Evolutionary conservation across 768 basidiomycete genomes (phyloP).

Genomic region (Lactarius tabidus): DNA sequence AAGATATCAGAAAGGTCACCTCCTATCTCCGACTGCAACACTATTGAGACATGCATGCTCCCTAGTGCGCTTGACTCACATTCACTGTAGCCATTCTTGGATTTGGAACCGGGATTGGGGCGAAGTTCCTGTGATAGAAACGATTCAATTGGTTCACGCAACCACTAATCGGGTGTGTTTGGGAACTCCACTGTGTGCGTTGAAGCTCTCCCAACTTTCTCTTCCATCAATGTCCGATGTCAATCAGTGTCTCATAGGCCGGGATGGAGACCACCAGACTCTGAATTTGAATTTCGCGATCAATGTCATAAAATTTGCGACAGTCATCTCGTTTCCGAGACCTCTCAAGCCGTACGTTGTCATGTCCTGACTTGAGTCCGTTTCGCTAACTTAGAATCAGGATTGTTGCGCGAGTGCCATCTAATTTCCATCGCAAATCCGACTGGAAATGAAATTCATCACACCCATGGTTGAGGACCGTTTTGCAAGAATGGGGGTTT

Average conservation of each 20-base stretch:
- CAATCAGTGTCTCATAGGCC: background rate
- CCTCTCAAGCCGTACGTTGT: background rate
- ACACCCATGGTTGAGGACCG: constrained; percentile 9
- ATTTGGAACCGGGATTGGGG: background rate
- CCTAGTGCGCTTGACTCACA: background rate
- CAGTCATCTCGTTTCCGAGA: background rate
- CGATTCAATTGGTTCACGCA: background rate
- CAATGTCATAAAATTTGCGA: background rate
- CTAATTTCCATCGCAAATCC: constrained; percentile 1
- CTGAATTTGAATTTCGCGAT: background rate
- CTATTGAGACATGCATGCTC: background rate
- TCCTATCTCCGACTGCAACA: background rate
- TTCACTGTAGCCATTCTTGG: background rate
- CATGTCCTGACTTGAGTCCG: background rate
- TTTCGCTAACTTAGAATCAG: background rate
- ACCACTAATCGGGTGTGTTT: background rate
- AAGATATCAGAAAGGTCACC: background rate
- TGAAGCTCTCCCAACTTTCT: background rate
- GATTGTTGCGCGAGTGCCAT: background rate
- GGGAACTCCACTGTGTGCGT: background rate
- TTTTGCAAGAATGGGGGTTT: background rate
- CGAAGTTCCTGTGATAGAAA: background rate
- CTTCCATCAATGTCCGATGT: background rate
- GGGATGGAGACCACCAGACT: background rate
- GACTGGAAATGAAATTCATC: background rate